Base-by-base conservation (phyloP, 306 rosid genomes). In the Begonia masoniana region DNA sequence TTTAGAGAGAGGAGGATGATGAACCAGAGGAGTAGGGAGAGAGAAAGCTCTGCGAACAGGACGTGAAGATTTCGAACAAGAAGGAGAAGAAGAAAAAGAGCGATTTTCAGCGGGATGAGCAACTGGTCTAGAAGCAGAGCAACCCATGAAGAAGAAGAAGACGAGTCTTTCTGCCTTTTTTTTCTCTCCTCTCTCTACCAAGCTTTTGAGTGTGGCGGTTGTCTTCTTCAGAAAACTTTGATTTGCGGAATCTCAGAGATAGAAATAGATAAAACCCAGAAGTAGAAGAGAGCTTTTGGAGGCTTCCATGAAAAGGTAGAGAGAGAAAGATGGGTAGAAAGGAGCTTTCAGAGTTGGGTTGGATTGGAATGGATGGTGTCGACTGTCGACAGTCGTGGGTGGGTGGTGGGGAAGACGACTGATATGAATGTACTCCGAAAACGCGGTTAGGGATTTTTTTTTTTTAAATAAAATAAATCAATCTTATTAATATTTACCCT, bases 61-160 rank as follows among this genome's bases (percentile, higher is more conserved):
- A 4, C 75, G 74, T 50, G 61, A 58, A 19, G 68, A 62, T 12
- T 75, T 63, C 47, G 85, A 73, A 41, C 75, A 66, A 13, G 70
- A 65, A 50, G 56, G 59, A 13, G 57, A 13, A 4, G 68, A 43
- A 56, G 67, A 12, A 24, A 60, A 59, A 58, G 73, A 11, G 10
- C 19, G 53, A 24, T 51, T 65, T 55, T 47, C 69, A 13, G 78
- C 26, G 7, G 75, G 75, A 23, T 69, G 73, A 63, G 79, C 64
- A 51, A 47, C 60, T 49, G 82, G 75, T 78, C 71, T 81, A 57
- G 96, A 87, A 55, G 94, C 79, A 58, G 94, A 81, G 51, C 96
- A 87, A 61, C 96, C 96, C 96, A 87, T 87, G 66, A 57, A 69
- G 72, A 64, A 57, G 5, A 4, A 41, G 17, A 26, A 19, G 43